Conservation (phyloP, 164 flowering plant genomes). For the Santalum album region DNA sequence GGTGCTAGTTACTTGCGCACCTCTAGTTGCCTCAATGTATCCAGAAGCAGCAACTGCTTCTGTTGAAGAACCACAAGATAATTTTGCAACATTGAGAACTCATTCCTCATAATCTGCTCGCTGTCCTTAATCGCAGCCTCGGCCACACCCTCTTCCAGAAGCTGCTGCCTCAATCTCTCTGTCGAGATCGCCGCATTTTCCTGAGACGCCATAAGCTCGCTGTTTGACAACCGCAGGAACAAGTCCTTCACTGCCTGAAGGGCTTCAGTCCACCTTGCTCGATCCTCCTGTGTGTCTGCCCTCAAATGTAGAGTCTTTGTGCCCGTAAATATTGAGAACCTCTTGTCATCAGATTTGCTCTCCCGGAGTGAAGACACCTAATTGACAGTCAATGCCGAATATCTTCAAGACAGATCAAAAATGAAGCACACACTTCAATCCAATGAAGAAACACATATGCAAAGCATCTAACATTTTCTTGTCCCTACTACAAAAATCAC, state of each 20-base stretch:
- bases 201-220: constrained; percentile 4
- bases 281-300: constrained; percentile 22
- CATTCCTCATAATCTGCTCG: constrained; percentile 5
- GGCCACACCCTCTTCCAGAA: constrained; percentile 12
- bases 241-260: constrained; percentile 19
- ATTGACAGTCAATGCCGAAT: too few species aligned
- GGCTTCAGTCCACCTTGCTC: constrained; percentile 25
- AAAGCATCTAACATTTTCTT: too few species aligned
- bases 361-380: constrained; percentile 2
- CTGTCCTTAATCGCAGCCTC: constrained; percentile 9
- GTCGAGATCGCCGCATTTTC: constrained; percentile 14
- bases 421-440: too few species aligned
- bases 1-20: neutral
- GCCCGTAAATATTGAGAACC: constrained; percentile 7
- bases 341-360: constrained; percentile 4
- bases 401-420: too few species aligned
- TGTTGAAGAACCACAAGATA: constrained; percentile 14
- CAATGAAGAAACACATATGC: too few species aligned
- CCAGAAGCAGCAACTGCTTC: constrained; percentile 19
- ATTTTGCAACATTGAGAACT: constrained; percentile 4
- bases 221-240: constrained; percentile 15
- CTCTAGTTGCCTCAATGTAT: constrained; percentile 32
- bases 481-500: too few species aligned
- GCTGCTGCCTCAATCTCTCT: constrained; percentile 18
- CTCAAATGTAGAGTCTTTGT: constrained; percentile 32